Evolutionary conservation across 2,329 filamentous ascomycete genomes (phyloP).

Genomic region (Lasiodiplodia sp.): DNA sequence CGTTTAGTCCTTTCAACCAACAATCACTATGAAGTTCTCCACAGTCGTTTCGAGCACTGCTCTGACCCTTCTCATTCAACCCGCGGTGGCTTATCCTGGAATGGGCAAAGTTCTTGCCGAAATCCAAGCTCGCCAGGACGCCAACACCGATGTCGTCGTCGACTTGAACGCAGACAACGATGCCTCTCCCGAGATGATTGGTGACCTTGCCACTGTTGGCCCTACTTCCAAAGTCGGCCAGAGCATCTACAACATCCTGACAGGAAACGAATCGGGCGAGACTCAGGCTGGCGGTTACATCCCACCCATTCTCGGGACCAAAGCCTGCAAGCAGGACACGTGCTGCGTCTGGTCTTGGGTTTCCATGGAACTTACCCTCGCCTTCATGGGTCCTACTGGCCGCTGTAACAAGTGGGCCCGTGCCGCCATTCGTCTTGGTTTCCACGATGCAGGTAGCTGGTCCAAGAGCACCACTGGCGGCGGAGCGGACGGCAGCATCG

Average conservation of each 20-base stretch:
- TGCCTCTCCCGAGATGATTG: constrained; percentile 43
- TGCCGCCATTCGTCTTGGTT: constrained; percentile 42
- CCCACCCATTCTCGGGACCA: constrained; percentile 35
- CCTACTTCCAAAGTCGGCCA: constrained; percentile 34
- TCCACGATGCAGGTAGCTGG: constrained; percentile 47
- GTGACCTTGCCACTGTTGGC: constrained; percentile 44
- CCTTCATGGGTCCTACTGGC: constrained; percentile 38
- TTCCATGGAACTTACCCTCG: constrained; percentile 39
- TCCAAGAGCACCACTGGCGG: constrained; percentile 42
- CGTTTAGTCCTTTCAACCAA: neutral
- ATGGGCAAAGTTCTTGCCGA: constrained; percentile 32
- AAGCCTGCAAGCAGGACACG: constrained; percentile 43
- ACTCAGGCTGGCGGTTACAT: constrained; percentile 36
- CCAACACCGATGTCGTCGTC: constrained; percentile 28
- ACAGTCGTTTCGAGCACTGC: constrained; percentile 32
- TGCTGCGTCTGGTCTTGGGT: constrained; percentile 48
- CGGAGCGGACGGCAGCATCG: constrained; percentile 53
- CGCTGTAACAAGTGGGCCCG: constrained; percentile 41
- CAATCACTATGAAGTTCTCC: constrained; percentile 35
- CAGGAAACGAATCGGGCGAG: constrained; percentile 40
- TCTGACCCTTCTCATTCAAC: constrained; percentile 34
- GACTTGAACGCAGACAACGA: constrained; percentile 27
- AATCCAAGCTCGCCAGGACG: constrained; percentile 3
- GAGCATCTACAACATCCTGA: constrained; percentile 41
- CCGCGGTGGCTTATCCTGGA: constrained; percentile 34